Evolutionary conservation across 108 stramenopile genomes (phyloP), one percentile per base, ranked within the genome.

Genomic region (Skeletonema costatum): DNA sequence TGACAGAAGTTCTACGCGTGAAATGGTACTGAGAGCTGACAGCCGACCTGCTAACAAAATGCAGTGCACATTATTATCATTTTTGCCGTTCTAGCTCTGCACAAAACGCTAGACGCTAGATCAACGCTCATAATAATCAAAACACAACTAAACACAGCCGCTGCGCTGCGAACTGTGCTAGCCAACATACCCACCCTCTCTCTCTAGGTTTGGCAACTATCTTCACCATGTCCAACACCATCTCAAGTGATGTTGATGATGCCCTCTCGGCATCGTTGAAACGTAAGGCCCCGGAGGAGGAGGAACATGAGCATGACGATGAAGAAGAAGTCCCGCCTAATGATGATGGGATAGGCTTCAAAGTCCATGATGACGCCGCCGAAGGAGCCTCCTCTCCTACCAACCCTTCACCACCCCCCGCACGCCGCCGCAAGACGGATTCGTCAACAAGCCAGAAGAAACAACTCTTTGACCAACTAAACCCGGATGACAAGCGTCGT

Each of bases 401-500:
- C 44, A n/a, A 46, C 44, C 53, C 53, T 8, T 56, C 53, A 56
- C 25, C 25, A 9, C 53, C 25, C 6, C 53, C 53, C 6, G 3
- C 53, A 25, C 53, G 53, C 53, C 53, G 53, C 21, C 53, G 53
- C 53, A 56, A 56, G 53, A 56, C 21, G 16, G 16, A 16, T 46
- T 46, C 16, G 3, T 7, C 19, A 56, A 5, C 19, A 56, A 3
- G 39, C 4, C 44, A 21, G 53, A 25, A 69, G 50, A 41, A 56
- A 48, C 44, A 46, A 11, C 36, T 50, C n/a, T 48, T 70, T 7
- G 44, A 79, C 46, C 17, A 31, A 17, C 66, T 80, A 25, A 21
- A 60, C 39, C 32, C 51, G 16, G 72, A 73, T 5, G 78, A 80
- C 16, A 44, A 35, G 36, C 38, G 21, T 9, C 64, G 58, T 12